Evolutionary conservation across 2,329 filamentous ascomycete genomes (phyloP).

Genomic region (Kalmusia sp.): DNA sequence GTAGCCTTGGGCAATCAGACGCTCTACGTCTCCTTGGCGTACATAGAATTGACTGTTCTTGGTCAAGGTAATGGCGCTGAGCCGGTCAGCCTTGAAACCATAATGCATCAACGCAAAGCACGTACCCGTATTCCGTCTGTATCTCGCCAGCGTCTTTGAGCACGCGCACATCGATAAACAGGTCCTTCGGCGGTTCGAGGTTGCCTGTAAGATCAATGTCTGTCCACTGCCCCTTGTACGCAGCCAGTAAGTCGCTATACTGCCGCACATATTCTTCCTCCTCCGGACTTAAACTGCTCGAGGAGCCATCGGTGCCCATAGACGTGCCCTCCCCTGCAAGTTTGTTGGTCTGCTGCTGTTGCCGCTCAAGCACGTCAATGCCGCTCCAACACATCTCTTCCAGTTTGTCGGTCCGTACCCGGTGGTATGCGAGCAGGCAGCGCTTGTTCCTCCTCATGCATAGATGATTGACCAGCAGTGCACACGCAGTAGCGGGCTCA

Average conservation of each 20-base stretch:
- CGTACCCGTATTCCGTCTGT: conserved; percentile 97
- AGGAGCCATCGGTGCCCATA: conserved; percentile 56
- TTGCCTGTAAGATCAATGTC: conserved; percentile 95
- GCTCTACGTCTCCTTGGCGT: conserved; percentile 91
- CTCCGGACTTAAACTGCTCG: conserved; percentile 87
- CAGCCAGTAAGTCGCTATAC: conserved; percentile 90
- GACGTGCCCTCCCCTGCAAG: conserved; percentile 39
- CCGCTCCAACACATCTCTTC: conserved; percentile 95
- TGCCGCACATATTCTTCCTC: conserved; percentile 95
- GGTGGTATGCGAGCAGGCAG: conserved; percentile 92
- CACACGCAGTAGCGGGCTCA: conserved; percentile 84
- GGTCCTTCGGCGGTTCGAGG: conserved; percentile 88
- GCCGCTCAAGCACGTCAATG: conserved; percentile 77
- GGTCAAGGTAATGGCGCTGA: conserved; percentile 89
- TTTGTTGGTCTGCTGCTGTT: conserved; percentile 54
- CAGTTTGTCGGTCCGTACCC: conserved; percentile 86
- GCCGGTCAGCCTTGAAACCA: conserved; percentile 9
- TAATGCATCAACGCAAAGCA: conserved; percentile 19
- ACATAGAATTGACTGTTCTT: conserved; percentile 99
- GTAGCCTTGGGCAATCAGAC: conserved; percentile 92
- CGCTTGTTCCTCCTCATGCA: conserved; percentile 97
- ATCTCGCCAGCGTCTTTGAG: conserved; percentile 98
- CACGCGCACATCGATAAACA: conserved; percentile 97
- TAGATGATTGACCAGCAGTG: conserved; percentile 89
- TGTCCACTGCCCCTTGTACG: conserved; percentile 98